Evolutionary conservation across 371 early-diverging fungal species (phyloP).

Genomic region (Spraguea lophii): DNA sequence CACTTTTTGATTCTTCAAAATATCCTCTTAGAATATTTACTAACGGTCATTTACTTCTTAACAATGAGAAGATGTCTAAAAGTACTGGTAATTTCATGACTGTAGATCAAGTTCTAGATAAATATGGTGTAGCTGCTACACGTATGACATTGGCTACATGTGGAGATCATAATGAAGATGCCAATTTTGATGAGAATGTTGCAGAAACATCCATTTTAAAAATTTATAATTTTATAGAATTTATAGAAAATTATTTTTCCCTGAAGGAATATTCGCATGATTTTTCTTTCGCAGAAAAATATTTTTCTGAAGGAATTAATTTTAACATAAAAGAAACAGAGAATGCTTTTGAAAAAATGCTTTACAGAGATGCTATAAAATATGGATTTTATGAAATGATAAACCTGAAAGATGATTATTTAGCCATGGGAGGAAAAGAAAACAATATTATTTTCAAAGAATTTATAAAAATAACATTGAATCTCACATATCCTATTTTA

Average conservation of each 20-base stretch:
- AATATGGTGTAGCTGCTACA: constrained; percentile 87
- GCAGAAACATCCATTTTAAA: constrained; percentile 84
- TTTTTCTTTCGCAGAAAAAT: constrained; percentile 23
- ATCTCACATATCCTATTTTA: constrained; percentile 35
- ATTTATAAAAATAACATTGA: constrained; percentile 8
- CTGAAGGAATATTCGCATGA: constrained; percentile 53
- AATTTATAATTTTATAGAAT: constrained; percentile 69
- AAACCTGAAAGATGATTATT: constrained; percentile 57
- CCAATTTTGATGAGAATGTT: constrained; percentile 85
- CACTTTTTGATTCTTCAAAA: constrained; percentile 69
- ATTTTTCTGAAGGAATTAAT: constrained; percentile 26
- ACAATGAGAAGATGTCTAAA: constrained; percentile 96
- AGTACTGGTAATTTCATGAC: constrained; percentile 95
- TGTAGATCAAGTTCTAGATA: constrained; percentile 58
- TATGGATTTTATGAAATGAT: constrained; percentile 71
- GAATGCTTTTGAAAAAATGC: constrained; percentile 55
- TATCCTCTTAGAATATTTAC: constrained; percentile 79
- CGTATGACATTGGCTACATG: constrained; percentile 77
- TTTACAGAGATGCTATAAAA: constrained; percentile 80
- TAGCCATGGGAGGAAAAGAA: constrained; percentile 4
- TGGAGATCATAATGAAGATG: constrained; percentile 88
- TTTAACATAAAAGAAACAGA: constrained; percentile 49
- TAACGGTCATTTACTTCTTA: constrained; percentile 89
- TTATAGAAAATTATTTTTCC: constrained; percentile 52
- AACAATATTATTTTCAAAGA: constrained; percentile 4